phyloP scores from a whole-genome alignment of 2,329 filamentous ascomycete species.

The Alternaria angustiovoidea region DNA sequence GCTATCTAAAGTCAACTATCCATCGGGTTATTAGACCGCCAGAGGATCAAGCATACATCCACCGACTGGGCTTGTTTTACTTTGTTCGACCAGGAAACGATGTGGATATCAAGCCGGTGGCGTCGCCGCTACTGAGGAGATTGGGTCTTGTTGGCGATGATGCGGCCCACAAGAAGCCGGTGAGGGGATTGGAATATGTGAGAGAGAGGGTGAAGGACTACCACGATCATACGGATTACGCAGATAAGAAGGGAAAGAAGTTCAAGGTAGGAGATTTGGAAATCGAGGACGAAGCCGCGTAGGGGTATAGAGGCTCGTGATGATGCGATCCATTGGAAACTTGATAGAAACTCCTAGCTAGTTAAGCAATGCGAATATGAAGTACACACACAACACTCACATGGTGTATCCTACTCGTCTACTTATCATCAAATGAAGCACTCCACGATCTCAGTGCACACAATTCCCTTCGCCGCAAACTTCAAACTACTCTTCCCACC shows the following conservation, averaged over 20 bases:
- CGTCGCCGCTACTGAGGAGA: slow-evolving; percentile 46
- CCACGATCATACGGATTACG: slow-evolving; percentile 52
- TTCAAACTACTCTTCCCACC: not conserved
- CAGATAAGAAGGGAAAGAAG: slow-evolving; percentile 51
- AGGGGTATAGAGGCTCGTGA: not conserved
- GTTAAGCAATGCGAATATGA: not conserved
- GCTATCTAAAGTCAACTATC: slow-evolving; percentile 59
- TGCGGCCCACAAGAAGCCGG: slow-evolving; percentile 34
- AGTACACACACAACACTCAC: not conserved
- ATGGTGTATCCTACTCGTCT: not conserved
- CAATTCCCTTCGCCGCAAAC: not conserved
- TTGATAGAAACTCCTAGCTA: not conserved
- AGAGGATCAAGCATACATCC: slow-evolving; percentile 47
- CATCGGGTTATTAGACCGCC: slow-evolving; percentile 61
- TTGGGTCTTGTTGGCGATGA: slow-evolving; percentile 34
- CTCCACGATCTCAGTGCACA: not conserved
- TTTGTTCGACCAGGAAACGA: slow-evolving; percentile 53
- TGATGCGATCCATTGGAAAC: not conserved
- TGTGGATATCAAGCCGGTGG: slow-evolving; percentile 48
- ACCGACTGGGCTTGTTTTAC: slow-evolving; percentile 53
- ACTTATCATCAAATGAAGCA: not conserved
- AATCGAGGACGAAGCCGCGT: slow-evolving; percentile 52
- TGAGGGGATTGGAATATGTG: slow-evolving; percentile 54
- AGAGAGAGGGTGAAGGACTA: slow-evolving; percentile 54
- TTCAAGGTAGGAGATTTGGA: slow-evolving; percentile 53